Evolutionary conservation across 306 rosid genomes (phyloP), one percentile per base, ranked within the genome.

Genomic region (Glycyrrhiza uralensis): DNA sequence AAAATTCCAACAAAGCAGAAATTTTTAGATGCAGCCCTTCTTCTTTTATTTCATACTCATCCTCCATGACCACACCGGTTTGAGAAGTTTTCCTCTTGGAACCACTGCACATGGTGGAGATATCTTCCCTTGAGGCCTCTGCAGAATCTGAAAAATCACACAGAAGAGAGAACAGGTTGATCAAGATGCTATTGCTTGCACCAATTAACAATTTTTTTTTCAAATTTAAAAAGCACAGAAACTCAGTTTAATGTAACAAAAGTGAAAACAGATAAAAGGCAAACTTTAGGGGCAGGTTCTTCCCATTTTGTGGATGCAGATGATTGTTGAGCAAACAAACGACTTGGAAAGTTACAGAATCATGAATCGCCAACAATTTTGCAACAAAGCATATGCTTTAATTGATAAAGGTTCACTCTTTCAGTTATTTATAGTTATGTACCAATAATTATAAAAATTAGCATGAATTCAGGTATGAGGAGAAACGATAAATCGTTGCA

Each of bases 1-100:
- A 67, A 30, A 86, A 68, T 76, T 92, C 98, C 19, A 92, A 88
- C 89, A 89, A 75, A 75, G 71, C 62, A 23, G 92, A 86, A 46
- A 68, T 72, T 12, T 36, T 47, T 41, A 10, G 66, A 15, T 65
- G 72, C 72, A 47, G 29, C 15, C 74, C 87, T 79, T 76, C 83
- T 22, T 72, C 77, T 20, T 22, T 36, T 56, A 67, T 81, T 71
- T 24, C 82, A 33, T 49, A 50, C 57, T 56, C 83, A 29, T 68
- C 74, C 45, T 81, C 89, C 96, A 90, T 92, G 51, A 26, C 50
- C 70, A 80, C 71, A 69, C 83, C 82, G 23, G 76, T 1, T 46
- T 84, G 33, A 76, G 80, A 51, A 74, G 82, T 83, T 58, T 86
- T 80, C 78, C 54, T 71, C 75, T 84, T 70, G 8, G 91, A 80